phyloP scores from a whole-genome alignment of 768 basidiomycete species.

The Lyophyllum shimeji region DNA sequence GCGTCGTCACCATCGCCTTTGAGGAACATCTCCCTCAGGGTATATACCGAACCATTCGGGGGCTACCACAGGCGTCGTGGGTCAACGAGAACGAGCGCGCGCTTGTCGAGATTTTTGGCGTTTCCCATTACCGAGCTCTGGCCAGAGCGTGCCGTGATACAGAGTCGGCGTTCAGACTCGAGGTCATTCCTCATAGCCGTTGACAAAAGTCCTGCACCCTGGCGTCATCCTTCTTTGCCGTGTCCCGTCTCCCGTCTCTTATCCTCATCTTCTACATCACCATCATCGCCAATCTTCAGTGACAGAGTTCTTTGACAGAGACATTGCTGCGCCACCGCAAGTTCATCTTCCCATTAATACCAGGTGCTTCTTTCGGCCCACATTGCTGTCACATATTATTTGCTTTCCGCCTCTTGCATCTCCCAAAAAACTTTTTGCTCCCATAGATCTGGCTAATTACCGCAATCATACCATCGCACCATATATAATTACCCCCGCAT shows the following conservation, averaged over 20 bases:
- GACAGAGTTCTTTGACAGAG: conserved; percentile 14
- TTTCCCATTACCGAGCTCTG: conserved; percentile 66
- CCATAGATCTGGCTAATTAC: conserved; percentile 23
- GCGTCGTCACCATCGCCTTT: conserved; percentile 68
- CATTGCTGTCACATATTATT: conserved; percentile 41
- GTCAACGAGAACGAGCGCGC: conserved; percentile 65
- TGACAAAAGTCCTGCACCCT: conserved; percentile 19
- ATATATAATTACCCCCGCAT: conserved; percentile 26
- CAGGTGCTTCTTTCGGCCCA: conserved; percentile 20
- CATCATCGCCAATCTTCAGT: conserved; percentile 3
- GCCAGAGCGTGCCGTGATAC: conserved; percentile 73
- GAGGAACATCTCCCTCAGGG: conserved; percentile 76
- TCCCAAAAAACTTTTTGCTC: conserved; percentile 16
- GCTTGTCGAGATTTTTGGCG: conserved; percentile 75
- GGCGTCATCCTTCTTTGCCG: conserved; percentile 3
- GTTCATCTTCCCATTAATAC: conserved; percentile 15
- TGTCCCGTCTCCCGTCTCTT: background rate
- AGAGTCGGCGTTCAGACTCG: conserved; percentile 71
- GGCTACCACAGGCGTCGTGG: conserved; percentile 77
- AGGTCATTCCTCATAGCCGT: conserved; percentile 48
- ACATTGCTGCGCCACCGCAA: conserved; percentile 8
- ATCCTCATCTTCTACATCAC: background rate
- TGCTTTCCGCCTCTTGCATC: conserved; percentile 28
- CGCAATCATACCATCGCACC: conserved; percentile 22
- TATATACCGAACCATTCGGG: conserved; percentile 72